phyloP scores from a whole-genome alignment of 331 rosid species.

The Pyracantha coccinea region DNA sequence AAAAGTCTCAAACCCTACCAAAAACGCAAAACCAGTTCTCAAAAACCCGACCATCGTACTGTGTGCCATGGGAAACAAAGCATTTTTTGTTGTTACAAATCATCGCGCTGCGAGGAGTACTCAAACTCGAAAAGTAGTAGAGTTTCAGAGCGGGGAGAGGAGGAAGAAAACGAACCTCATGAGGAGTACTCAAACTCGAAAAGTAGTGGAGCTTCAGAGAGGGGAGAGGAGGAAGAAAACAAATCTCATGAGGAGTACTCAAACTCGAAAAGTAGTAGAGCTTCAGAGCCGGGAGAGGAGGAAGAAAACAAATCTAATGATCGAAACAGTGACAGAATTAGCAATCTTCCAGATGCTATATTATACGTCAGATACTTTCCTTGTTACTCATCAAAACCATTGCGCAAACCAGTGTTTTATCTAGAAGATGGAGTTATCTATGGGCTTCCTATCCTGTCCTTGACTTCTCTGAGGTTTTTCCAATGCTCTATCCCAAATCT shows the following conservation, averaged over 20 bases:
- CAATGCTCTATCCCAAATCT: not conserved
- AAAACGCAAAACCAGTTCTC: no score
- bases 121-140: no score
- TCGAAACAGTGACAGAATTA: not conserved
- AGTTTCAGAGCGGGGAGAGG: no score
- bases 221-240: no score
- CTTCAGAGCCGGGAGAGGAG: not conserved
- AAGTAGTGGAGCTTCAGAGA: no score
- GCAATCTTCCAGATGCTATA: not conserved
- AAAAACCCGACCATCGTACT: no score
- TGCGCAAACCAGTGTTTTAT: not conserved
- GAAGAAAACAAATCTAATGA: not conserved
- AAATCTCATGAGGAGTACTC: not conserved
- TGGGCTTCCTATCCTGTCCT: not conserved
- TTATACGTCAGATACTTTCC: not conserved
- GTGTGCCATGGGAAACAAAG: no score
- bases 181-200: not conserved
- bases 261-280: no score
- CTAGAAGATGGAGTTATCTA: not conserved
- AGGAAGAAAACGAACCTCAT: not conserved
- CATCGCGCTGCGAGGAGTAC: no score
- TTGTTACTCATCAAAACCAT: not conserved
- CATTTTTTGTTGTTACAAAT: no score
- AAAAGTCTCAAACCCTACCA: no score
- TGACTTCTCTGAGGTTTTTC: not conserved